Percentiles rank a stretch among this genome's conserved stretches.
Evolutionary conservation across 2,329 filamentous ascomycete species (phyloP).

Genomic region (Nigrograna mackinnonii): DNA sequence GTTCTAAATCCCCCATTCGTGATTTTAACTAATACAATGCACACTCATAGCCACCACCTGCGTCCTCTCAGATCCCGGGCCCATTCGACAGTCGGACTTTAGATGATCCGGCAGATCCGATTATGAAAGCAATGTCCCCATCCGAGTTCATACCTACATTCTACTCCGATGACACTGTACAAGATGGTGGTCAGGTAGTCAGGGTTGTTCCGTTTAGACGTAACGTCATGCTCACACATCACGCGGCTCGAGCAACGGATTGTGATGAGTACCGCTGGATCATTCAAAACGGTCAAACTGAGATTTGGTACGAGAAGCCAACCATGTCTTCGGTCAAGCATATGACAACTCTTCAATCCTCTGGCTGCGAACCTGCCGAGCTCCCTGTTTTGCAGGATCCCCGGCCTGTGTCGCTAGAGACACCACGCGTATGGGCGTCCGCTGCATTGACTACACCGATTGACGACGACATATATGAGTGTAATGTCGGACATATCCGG

Average conservation of each 20-base stretch:
- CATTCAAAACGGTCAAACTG: conserved; percentile 23
- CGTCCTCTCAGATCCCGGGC: too few species aligned
- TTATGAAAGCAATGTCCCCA: too few species aligned
- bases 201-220: conserved; percentile 27
- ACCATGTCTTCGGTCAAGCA: conserved; percentile 12
- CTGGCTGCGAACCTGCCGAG: conserved; percentile 13
- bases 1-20: neutral
- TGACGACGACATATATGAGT: conserved; percentile 32
- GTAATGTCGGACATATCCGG: conserved; percentile 15
- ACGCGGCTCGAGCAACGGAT: conserved; percentile 24
- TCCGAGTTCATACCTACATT: conserved; percentile 20
- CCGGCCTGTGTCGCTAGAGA: conserved; percentile 21
- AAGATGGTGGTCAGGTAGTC: conserved; percentile 17
- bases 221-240: conserved; percentile 22
- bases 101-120: too few species aligned
- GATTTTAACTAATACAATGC: too few species aligned
- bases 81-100: too few species aligned
- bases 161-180: conserved; percentile 20
- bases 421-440: conserved; percentile 32
- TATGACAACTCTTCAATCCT: conserved; percentile 8
- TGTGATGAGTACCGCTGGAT: conserved; percentile 34
- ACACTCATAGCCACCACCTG: too few species aligned
- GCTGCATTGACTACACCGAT: conserved; percentile 29
- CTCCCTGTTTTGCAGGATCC: conserved; percentile 15
- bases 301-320: conserved; percentile 35